A percentile compares a stretch with the other conserved stretches of the same genome.
Evolutionary conservation across 805 yeast genomes (phyloP).

Genomic region (Ogataea paraovalis): DNA sequence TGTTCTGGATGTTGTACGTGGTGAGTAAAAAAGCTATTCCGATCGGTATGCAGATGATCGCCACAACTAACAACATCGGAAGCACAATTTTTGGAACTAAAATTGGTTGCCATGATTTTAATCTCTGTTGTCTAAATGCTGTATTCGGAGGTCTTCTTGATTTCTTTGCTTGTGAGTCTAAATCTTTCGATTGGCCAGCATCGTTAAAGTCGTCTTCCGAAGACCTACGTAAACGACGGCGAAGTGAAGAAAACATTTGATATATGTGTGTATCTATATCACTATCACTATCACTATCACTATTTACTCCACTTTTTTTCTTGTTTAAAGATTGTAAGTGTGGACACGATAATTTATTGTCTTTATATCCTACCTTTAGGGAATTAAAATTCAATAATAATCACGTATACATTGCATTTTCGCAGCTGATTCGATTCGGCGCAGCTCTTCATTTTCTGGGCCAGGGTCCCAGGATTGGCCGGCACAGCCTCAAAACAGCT

Average conservation of each 20-base stretch:
- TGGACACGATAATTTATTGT: too few relatives aligned
- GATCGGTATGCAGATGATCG: constrained; percentile 81
- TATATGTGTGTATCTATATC: neutral
- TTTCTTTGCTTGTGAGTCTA: constrained; percentile 26
- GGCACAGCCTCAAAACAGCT: too few relatives aligned
- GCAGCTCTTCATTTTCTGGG: neutral
- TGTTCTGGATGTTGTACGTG: constrained; percentile 72
- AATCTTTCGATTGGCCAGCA: constrained; percentile 22
- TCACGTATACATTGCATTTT: too few relatives aligned
- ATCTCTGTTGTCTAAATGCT: constrained; percentile 71
- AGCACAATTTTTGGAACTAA: constrained; percentile 88
- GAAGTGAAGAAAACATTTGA: constrained; percentile 23
- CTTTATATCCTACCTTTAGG: too few relatives aligned
- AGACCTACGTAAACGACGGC: constrained; percentile 25
- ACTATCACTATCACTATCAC: too few relatives aligned
- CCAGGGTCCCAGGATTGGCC: too few relatives aligned
- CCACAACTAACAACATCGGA: constrained; percentile 71
- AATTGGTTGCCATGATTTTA: constrained; percentile 75
- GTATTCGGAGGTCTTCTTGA: constrained; percentile 64
- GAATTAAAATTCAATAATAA: too few relatives aligned
- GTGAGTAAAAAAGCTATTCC: constrained; percentile 82
- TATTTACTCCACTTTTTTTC: too few relatives aligned
- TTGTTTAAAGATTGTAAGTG: too few relatives aligned
- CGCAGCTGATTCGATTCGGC: neutral
- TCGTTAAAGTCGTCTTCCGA: constrained; percentile 29